phyloP scores from a whole-genome alignment of 306 rosid genomes.

The Nissolia schottii region DNA sequence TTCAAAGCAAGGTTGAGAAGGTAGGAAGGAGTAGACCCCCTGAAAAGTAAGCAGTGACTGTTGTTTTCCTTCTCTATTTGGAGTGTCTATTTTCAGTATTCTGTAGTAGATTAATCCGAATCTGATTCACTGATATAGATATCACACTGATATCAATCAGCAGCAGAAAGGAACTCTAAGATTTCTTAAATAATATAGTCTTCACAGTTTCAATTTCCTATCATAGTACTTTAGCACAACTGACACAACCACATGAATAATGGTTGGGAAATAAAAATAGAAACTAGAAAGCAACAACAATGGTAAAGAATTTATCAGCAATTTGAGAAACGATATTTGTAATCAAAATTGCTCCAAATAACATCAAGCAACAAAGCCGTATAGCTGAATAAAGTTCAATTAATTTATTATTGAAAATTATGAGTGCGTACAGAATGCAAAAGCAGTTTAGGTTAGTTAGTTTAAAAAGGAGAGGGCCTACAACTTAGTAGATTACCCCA shows the following conservation, averaged over 20 bases:
- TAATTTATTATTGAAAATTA: neutral
- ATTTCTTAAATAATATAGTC: neutral
- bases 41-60: neutral
- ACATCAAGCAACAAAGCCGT: neutral
- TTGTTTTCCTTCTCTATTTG: neutral
- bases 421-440: neutral
- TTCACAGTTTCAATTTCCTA: neutral
- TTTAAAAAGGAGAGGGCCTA: neutral
- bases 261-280: neutral
- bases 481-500: neutral
- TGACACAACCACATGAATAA: neutral
- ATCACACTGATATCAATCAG: neutral
- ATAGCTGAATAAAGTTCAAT: neutral
- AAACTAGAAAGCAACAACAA: conserved; percentile 13
- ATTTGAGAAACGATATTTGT: neutral
- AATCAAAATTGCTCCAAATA: conserved; percentile 6
- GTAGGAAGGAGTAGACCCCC: neutral
- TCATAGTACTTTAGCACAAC: neutral
- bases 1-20: neutral
- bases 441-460: neutral
- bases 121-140: neutral
- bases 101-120: neutral
- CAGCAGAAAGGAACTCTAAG: neutral
- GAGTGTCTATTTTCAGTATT: neutral
- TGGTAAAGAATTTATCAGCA: neutral